These are phyloP conservation scores for Russula foetens DNA, from an alignment of 768 basidiomycete species.

Conservation along the genomic window DNA sequence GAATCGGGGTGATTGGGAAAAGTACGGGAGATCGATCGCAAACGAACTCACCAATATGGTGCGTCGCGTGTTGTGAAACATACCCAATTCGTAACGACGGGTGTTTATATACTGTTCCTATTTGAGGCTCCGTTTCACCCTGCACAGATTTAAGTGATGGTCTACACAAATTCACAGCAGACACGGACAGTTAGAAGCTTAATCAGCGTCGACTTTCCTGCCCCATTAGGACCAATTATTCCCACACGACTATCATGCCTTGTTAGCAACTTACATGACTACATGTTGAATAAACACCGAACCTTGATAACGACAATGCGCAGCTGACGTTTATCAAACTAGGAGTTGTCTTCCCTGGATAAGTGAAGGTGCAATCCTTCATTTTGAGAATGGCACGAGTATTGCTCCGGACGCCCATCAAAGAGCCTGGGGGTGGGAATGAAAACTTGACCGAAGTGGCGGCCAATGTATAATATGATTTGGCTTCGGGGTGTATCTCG, in stretches of 20 bases:
- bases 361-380: slow-evolving; percentile 86
- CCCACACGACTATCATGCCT: slow-evolving; percentile 65
- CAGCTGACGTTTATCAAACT: slow-evolving; percentile 85
- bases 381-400: slow-evolving; percentile 95
- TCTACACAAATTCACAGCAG: not conserved
- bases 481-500: slow-evolving; percentile 83
- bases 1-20: slow-evolving; percentile 11
- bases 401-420: slow-evolving; percentile 95
- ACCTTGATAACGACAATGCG: slow-evolving; percentile 89
- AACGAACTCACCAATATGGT: slow-evolving; percentile 67
- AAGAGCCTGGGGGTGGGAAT: slow-evolving; percentile 90
- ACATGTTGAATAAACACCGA: not conserved
- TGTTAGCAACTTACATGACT: slow-evolving; percentile 23
- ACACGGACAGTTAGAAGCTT: slow-evolving; percentile 76
- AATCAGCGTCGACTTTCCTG: slow-evolving; percentile 93
- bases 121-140: slow-evolving; percentile 90
- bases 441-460: slow-evolving; percentile 91
- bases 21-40: not conserved
- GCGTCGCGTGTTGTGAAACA: slow-evolving; percentile 96
- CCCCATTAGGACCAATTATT: slow-evolving; percentile 88
- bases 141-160: slow-evolving; percentile 24
- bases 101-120: slow-evolving; percentile 90
- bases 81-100: slow-evolving; percentile 91
- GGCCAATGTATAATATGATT: slow-evolving; percentile 93
- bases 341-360: slow-evolving; percentile 74